phyloP scores from a whole-genome alignment of 345 rosid species.

The Noccaea bulbosa region DNA sequence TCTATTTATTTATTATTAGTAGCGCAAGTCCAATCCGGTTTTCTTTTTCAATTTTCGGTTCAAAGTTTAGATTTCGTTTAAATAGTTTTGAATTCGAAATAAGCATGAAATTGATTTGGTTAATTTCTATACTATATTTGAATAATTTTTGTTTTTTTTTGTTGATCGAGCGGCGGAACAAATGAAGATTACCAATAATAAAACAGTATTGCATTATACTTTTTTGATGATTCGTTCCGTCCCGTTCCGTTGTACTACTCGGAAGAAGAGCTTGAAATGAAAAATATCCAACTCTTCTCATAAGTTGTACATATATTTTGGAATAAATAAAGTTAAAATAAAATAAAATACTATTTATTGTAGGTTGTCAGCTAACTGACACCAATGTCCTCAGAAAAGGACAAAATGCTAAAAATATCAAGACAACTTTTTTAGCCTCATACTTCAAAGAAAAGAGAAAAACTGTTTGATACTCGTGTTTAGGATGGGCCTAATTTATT shows the following conservation, averaged over 20 bases:
- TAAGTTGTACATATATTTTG: neutral
- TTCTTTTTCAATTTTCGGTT: conserved; percentile 11
- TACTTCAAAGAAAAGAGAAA: neutral
- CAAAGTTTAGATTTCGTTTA: neutral
- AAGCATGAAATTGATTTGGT: neutral
- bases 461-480: neutral
- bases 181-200: too few species aligned
- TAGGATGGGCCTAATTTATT: conserved; percentile 17
- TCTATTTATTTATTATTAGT: neutral
- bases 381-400: conserved; percentile 34
- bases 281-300: neutral
- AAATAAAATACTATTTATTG: neutral
- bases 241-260: neutral
- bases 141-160: too few species aligned
- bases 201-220: neutral
- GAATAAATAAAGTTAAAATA: neutral
- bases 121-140: too few species aligned
- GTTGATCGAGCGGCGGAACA: too few species aligned
- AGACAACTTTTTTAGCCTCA: conserved; percentile 21
- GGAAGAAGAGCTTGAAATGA: neutral
- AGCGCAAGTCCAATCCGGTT: conserved; percentile 1
- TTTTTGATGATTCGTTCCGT: neutral
- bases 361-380: conserved; percentile 40
- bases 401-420: conserved; percentile 39
- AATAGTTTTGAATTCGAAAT: neutral